Evolutionary conservation across 2,329 filamentous ascomycete species (phyloP), one percentile per base, ranked within the genome.

Genomic region (Botrytis deweyae): DNA sequence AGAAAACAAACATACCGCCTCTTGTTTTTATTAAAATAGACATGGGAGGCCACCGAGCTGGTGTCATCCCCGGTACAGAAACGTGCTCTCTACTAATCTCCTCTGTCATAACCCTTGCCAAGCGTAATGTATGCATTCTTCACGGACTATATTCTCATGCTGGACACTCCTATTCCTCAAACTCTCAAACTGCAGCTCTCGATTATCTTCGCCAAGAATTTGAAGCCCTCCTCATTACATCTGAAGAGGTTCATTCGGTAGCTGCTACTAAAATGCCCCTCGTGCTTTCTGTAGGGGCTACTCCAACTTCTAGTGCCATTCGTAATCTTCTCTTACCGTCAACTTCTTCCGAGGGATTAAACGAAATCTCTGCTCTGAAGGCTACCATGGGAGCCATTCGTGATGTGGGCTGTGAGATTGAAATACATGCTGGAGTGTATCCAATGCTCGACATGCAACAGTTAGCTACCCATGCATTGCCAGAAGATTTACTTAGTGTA

Each of bases 401-500:
- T 70, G 79, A 76, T 72, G 78, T 81, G 7, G 83, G 82, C 52
- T 84, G 87, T 68, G 82, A 79, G 5, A 85, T 94, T 40, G 92
- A 94, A 80, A 84, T 94, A 2, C 93, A 95, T 80, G 92, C 92
- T 0, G 92, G 92, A 44, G 91, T 93, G 3, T 95, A 95, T 80
- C 89, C 92, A 0, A 85, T 90, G 4, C 87, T 95, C 14, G 93
- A 96, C 81, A 85, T 95, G 78, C 93, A 96, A 81, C 93, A 96
- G 81, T 85, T 95, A 2, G 90, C 92, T 1, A 93, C 92, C 0
- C 88, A 91, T 78, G 90, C 92, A 6, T 82, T 87, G 0, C 84
- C 86, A 5, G 78, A 81, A 0, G 76, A 76, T 16, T 22, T 70
- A 46, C n/a, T 73, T 22, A 29, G 14, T 22, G 71, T 61, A 68